These are phyloP conservation scores for Eruca vesicaria DNA, from an alignment of 441 rosid species.

Conservation along the genomic window DNA sequence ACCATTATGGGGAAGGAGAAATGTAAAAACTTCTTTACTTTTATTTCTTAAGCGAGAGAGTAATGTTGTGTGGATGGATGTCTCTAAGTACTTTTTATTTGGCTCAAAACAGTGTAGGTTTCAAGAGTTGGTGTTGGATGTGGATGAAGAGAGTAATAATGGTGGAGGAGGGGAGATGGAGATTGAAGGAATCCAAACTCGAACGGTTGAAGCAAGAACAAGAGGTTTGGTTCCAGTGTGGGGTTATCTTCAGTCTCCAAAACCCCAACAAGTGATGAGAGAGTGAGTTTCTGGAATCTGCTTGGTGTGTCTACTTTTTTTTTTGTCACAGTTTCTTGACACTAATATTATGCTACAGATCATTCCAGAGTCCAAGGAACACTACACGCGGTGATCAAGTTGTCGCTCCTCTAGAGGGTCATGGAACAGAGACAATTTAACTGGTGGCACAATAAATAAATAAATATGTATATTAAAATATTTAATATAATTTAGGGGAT, in stretches of 20 bases:
- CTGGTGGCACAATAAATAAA: no score
- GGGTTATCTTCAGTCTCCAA: constrained; percentile 48
- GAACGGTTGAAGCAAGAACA: constrained; percentile 62
- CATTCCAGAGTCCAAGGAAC: constrained; percentile 10
- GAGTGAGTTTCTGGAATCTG: constrained; percentile 38
- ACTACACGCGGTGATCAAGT: neutral
- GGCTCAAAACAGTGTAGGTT: constrained; percentile 54
- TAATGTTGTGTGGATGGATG: constrained; percentile 15
- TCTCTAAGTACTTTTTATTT: constrained; percentile 21
- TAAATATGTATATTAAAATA: no score
- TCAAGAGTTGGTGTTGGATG: constrained; percentile 47
- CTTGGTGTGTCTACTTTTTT: neutral
- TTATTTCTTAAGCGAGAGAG: neutral
- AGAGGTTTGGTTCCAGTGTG: constrained; percentile 71
- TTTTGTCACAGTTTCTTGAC: constrained; percentile 1
- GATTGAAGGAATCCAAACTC: constrained; percentile 59
- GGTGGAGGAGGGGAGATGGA: constrained; percentile 66
- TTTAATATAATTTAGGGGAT: no score
- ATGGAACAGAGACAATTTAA: constrained; percentile 16
- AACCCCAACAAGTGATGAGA: constrained; percentile 47
- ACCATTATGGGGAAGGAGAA: constrained; percentile 65
- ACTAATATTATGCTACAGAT: constrained; percentile 11
- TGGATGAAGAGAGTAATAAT: constrained; percentile 40
- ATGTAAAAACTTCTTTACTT: constrained; percentile 38
- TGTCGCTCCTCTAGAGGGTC: constrained; percentile 4